A percentile compares a stretch with the other conserved stretches of the same genome.
phyloP scores from a whole-genome alignment of 192 early-diverging fungal species.

The Linderina pennispora region DNA sequence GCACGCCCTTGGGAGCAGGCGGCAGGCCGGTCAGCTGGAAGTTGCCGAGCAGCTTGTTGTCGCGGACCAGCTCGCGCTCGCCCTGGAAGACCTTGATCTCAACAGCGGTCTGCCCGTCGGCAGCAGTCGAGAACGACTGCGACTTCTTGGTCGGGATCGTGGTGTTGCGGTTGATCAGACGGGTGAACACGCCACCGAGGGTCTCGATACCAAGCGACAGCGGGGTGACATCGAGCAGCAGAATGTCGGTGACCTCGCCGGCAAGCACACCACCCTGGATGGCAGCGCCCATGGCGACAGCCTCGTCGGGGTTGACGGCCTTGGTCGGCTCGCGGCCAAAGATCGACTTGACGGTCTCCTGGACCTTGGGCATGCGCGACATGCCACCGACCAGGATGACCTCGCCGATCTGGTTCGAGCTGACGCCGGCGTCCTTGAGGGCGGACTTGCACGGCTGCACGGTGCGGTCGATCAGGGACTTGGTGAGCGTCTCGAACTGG shows the following conservation, averaged over 20 bases:
- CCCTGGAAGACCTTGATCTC: conserved; percentile 98
- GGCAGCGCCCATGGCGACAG: conserved; percentile 96
- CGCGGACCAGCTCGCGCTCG: conserved; percentile 93
- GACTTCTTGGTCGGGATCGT: conserved; percentile 99
- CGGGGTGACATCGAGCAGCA: conserved; percentile 95
- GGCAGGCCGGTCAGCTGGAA: conserved; percentile 95
- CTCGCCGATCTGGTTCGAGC: conserved; percentile 79
- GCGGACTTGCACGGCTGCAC: conserved; percentile 92
- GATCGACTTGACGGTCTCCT: conserved; percentile 81
- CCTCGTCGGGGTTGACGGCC: conserved; percentile 97
- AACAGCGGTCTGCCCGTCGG: conserved; percentile 96
- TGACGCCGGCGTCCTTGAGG: conserved; percentile 89
- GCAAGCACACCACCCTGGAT: conserved; percentile 97
- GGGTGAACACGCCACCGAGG: conserved; percentile 95
- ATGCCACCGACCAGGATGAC: conserved; percentile 98
- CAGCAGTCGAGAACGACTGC: conserved; percentile 98
- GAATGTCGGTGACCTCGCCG: conserved; percentile 92
- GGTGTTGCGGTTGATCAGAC: conserved; percentile 95
- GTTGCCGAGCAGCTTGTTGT: conserved; percentile 98
- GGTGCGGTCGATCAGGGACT: conserved; percentile 80
- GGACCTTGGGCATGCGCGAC: conserved; percentile 96
- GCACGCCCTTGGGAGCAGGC: conserved; percentile 94
- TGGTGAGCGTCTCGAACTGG: conserved; percentile 81
- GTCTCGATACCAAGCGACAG: conserved; percentile 98
- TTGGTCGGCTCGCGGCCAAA: conserved; percentile 93